Conservation (phyloP, 352 stramenopile species). For the Globisporangium solare region DNA sequence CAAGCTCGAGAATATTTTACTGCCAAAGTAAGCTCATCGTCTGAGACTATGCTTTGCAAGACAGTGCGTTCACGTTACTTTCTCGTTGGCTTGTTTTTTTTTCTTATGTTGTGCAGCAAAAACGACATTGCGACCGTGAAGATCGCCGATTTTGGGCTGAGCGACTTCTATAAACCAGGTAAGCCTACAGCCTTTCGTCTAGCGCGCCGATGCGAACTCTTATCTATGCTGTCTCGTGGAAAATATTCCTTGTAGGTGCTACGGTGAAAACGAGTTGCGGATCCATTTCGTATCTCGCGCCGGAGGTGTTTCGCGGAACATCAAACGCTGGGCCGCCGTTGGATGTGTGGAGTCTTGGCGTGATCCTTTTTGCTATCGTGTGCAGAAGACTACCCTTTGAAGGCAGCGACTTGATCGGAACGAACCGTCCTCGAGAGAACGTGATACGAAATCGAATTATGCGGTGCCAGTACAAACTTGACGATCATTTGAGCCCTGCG, state of each 20-base stretch:
- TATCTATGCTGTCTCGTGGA: too few species aligned
- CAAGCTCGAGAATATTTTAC: conserved; percentile 87
- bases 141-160: conserved; percentile 86
- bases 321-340: conserved; percentile 81
- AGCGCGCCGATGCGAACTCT: too few species aligned
- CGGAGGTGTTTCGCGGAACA: conserved; percentile 83
- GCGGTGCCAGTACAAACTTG: conserved; percentile 81
- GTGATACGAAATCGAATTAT: conserved; percentile 85
- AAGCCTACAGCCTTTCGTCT: not conserved
- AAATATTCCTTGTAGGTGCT: conserved; percentile 21
- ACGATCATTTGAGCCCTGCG: conserved; percentile 63
- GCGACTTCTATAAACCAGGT: conserved; percentile 85
- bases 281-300: conserved; percentile 83
- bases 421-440: conserved; percentile 70
- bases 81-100: too few species aligned
- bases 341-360: conserved; percentile 88
- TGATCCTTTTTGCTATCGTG: conserved; percentile 85
- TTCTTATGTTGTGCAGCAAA: conserved; percentile 34
- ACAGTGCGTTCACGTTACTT: too few species aligned
- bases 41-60: too few species aligned
- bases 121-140: conserved; percentile 80
- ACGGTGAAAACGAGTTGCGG: conserved; percentile 88
- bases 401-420: conserved; percentile 68
- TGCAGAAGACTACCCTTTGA: conserved; percentile 83
- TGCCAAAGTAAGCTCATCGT: conserved; percentile 48